Evolutionary conservation across 2,329 filamentous ascomycete species (phyloP), one percentile per base, ranked within the genome.

Genomic region (Eurotiales sp.): DNA sequence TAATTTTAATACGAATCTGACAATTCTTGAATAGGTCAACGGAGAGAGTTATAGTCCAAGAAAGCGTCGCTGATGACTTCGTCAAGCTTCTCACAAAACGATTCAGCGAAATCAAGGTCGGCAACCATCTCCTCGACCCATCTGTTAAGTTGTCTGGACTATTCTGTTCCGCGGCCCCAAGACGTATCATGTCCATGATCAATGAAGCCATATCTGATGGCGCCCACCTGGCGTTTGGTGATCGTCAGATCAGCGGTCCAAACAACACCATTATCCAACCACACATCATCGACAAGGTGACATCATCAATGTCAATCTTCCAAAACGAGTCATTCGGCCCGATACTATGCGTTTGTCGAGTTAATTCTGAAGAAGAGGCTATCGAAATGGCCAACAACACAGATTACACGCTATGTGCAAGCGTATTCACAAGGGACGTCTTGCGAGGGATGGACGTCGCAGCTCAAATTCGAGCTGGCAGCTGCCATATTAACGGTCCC

Each of bases 251-350:
- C 61, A 69, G n/a, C 69, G 47, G 47, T 2, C 47, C 47, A 14
- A 50, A 50, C 36, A 22, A 30, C 36, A 50, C 47, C 21, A 50
- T 50, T 37, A 19, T 87, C 69, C 75, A 77, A 1, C 84, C 85
- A 3, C 72, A 86, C 47, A 77, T 89, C 46, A 68, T 91, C 1
- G 78, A 78, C 17, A 77, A 77, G 53, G 81, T 89, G 7, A 82
- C 67, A n/a, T 72, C 77, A 47, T 75, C 77, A 0, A 90, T 89
- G 86, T 81, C 86, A 43, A 70, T 90, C 22, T 43, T 25, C 15
- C 22, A 45, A 17, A 45, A 19, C 12, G 87, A 91, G 68, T 83
- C 79, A 1, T 91, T 91, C 59, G 87, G 86, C 0, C 87, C 88
- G 0, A 79, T 78, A 0, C 83, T 88, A 0, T 80, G 79, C 8